Conservation (phyloP, 257 asterid genomes). For the Fraxinus excelsior region DNA sequence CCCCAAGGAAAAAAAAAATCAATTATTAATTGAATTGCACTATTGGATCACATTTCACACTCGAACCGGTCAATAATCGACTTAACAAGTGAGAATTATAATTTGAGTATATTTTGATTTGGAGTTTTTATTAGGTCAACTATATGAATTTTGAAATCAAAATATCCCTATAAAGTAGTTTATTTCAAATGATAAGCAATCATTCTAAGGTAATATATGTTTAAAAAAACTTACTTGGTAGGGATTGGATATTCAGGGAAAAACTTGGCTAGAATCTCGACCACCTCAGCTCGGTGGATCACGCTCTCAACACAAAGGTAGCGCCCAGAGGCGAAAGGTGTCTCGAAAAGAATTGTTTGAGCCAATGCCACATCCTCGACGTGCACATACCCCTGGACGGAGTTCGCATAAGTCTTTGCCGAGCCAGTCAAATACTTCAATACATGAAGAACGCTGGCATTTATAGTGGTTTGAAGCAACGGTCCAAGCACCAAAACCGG, state of each 20-base stretch:
- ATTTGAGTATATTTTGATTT: neutral
- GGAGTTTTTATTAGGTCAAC: neutral
- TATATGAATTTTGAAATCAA: neutral
- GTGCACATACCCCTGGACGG: conserved; percentile 80
- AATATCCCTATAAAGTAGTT: too few species aligned
- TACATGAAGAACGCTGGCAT: conserved; percentile 82
- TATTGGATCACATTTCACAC: neutral
- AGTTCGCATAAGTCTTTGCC: conserved; percentile 79
- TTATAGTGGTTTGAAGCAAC: conserved; percentile 72
- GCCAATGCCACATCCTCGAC: conserved; percentile 88
- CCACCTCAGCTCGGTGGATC: conserved; percentile 93
- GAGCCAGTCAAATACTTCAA: conserved; percentile 87
- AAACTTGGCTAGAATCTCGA: conserved; percentile 72
- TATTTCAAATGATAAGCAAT: neutral
- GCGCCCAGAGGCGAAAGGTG: conserved; percentile 74
- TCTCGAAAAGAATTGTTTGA: conserved; percentile 72
- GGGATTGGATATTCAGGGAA: conserved; percentile 91
- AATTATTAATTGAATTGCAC: neutral
- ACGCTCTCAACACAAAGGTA: conserved; percentile 81
- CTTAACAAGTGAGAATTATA: neutral
- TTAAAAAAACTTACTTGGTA: conserved; percentile 57
- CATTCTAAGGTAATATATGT: too few species aligned
- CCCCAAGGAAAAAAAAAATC: neutral
- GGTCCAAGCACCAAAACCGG: conserved; percentile 90
- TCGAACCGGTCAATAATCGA: neutral